Evolutionary conservation across 495 filamentous ascomycete species (phyloP), one percentile per base, ranked within the genome.

Genomic region (Cudoniella acicularis): DNA sequence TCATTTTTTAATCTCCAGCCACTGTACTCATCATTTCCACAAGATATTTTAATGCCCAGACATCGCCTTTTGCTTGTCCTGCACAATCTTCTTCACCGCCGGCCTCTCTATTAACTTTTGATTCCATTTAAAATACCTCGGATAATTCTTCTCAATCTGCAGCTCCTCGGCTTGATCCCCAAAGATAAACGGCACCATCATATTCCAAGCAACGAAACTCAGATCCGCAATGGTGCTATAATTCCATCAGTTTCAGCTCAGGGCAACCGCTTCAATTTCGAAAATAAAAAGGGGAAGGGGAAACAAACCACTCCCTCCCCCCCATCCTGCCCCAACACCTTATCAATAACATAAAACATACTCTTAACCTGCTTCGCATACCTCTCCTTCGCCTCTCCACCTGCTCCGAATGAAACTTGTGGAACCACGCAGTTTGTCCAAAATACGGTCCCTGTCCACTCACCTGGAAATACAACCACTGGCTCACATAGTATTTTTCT

Each of bases 401-500:
- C 54, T 74, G 73, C 55, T 79, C 77, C 2, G 66, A 70, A 62
- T 80, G 77, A 63, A 77, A 73, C 20, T 58, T 43, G 43, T 41
- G 6, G 30, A 36, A 36, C 30, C 30, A 36, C 13, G 30, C 30
- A 36, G 30, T 10, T 57, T 80, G 77, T 1, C 78, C 78, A 54
- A 72, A 79, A 61, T 77, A 79, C 0, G 78, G 78, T 0, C 76
- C 77, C 52, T 80, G 78, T 0, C 77, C 78, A 1, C 69, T 66
- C 2, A 64, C 70, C 62, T 80, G 78, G 58, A 75, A 75, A 46
- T 68, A 59, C 2, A 79, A 61, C 74, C 74, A 81, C 43, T 75
- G 70, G 16, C 67, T 63, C 42, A 58, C 51, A 54, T 73, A 76
- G 13, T 79, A 77, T 11, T 67, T 54, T 8, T 84, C 80, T 2